Evolutionary conservation across 495 filamentous ascomycete genomes (phyloP), one percentile per base, ranked within the genome.

Genomic region (Tuber umbilicatum): DNA sequence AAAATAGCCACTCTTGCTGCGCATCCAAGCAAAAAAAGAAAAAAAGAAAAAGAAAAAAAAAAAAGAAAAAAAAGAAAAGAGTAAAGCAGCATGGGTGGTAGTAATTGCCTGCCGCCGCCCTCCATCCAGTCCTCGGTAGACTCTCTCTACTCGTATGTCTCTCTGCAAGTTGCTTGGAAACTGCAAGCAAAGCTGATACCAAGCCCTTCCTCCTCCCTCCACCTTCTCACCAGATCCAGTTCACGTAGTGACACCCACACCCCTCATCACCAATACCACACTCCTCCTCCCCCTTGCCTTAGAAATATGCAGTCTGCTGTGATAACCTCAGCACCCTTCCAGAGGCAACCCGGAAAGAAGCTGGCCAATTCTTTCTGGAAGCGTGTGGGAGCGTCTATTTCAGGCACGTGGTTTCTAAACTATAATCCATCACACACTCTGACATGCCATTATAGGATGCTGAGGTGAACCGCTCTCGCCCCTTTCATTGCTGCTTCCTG

Each of bases 361-460:
- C 55, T 64, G 55, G 55, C 5, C 27, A 19, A 64, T 64, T 31
- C 55, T 31, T 64, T 64, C 55, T 64, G 55, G 55, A 64, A 64
- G 55, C 55, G 17, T 17, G 27, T 35, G 55, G 55, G 55, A 64
- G 55, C 55, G 27, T 64, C 55, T 64, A 64, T 64, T 64, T 35
- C 55, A 64, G 55, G 55, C 55, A 64, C 55, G 55, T 64, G 55
- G 55, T 7, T 64, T 64, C 55, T 12, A 60, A 27, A 60, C 50
- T 14, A 60, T 60, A 60, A 60, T 60, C n/a, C 16, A 64, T 64
- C 55, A 64, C 55, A 64, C 27, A 64, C 55, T 35, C 55, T 31
- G 31, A 16, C 55, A 64, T 64, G 55, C 55, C 55, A 10, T 60
- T 60, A 60, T 60, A 3, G 50, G 50, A 27, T 17, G 55, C 55